Base-by-base conservation (phyloP, 2,329 filamentous ascomycete genomes). In the Pestalotiopsis fici region DNA sequence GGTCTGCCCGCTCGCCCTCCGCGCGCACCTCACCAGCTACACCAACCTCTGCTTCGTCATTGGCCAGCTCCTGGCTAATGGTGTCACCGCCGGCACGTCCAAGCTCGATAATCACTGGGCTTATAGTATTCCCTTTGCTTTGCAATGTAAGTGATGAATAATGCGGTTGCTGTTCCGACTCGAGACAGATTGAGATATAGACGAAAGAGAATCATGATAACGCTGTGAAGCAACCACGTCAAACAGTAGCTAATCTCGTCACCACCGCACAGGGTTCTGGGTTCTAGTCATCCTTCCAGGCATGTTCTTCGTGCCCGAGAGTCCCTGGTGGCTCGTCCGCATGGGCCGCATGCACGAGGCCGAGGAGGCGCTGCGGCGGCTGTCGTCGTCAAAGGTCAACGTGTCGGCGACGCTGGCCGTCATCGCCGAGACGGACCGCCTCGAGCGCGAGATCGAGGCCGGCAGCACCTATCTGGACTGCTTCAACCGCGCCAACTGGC, bases 1-100 rank as follows among this genome's bases (percentile, higher is more conserved):
- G 74, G 86, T 90, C 6, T 88, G 86, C 50, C 88, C 88, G 2
- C 80, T 87, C 35, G 83, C 84, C 1, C 81, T 91, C 50, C 83
- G 88, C 31, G 86, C 86, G 31, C 82, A 87, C 57, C 77, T 90
- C 25, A 90, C 88, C 1, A 85, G 85, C 39, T 90, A 85, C 67
- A 85, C 89, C 66, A 90, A 90, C 71, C 78, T 90, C 47, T 89
- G 87, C 72, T 90, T 89, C 76, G 87, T 89, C 55, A 87, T 87
- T 21, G 88, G 88, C 1, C 88, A 90, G 72, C 81, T 90, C 4
- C 78, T 90, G 2, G 87, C 79, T 4, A 84, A 84, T 66, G 81
- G 80, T 5, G 79, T 85, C 43, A 84, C 83, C 1, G 80, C 82
- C 2, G 82, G 80, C 2, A 81, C 83, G 0, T 75, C 79, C 55